Evolutionary conservation across 345 rosid genomes (phyloP).

Genomic region (Murraya koenigii): DNA sequence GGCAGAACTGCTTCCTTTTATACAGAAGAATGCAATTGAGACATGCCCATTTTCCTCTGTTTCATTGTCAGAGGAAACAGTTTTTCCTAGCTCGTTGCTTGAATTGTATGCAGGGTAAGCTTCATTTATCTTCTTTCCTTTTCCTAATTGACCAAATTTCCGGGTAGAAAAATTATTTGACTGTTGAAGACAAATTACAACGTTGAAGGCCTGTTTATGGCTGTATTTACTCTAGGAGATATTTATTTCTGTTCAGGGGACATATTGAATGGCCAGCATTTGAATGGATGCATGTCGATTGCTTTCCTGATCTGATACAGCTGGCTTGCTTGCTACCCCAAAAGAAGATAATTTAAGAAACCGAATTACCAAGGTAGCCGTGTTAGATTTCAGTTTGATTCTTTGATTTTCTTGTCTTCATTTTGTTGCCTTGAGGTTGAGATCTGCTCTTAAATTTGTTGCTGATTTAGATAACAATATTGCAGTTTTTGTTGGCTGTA

Average conservation of each 20-base stretch:
- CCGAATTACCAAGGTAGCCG: conserved; percentile 68
- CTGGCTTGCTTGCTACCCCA: conserved; percentile 77
- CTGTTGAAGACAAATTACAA: background rate
- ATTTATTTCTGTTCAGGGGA: conserved; percentile 50
- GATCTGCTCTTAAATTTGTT: conserved; percentile 13
- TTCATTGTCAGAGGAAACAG: conserved; percentile 39
- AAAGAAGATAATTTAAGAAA: conserved; percentile 85
- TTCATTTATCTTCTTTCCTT: background rate
- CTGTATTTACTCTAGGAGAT: conserved; percentile 15
- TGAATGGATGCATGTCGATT: conserved; percentile 91
- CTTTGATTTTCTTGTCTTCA: background rate
- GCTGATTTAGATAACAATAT: conserved; percentile 22
- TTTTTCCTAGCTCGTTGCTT: conserved; percentile 56
- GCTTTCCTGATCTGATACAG: conserved; percentile 82
- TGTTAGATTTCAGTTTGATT: conserved; percentile 18
- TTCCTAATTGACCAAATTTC: background rate
- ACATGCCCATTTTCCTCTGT: conserved; percentile 78
- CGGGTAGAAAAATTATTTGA: background rate
- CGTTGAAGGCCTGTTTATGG: conserved; percentile 9
- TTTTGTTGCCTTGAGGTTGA: conserved; percentile 10
- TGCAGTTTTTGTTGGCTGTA: conserved; percentile 84
- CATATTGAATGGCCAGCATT: conserved; percentile 80
- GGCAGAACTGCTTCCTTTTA: conserved; percentile 68
- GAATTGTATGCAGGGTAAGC: conserved; percentile 72
- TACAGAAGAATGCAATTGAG: conserved; percentile 64